Evolutionary conservation across 2,329 filamentous ascomycete genomes (phyloP).

Genomic region (Colletotrichum viniferum): DNA sequence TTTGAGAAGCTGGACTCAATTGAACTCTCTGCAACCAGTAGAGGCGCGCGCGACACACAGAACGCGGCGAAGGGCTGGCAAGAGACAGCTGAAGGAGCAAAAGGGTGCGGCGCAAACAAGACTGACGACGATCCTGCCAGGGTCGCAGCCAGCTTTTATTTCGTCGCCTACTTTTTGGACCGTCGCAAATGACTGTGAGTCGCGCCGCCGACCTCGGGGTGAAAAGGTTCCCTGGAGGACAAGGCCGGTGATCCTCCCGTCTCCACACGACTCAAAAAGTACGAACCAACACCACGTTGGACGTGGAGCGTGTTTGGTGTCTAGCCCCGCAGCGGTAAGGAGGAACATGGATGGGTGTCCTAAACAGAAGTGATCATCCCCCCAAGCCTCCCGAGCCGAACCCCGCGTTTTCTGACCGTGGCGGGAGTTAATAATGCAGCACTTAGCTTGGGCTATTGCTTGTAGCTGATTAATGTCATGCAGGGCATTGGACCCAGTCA

Average conservation of each 20-base stretch:
- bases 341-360: background rate
- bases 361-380: constrained; percentile 1
- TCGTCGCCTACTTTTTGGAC: background rate
- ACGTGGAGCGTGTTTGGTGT: background rate
- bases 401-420: constrained; percentile 10
- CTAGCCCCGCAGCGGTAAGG: background rate
- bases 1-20: background rate
- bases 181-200: background rate
- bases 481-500: background rate
- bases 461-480: background rate
- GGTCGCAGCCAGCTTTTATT: constrained; percentile 17
- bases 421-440: background rate
- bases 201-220: constrained; percentile 1
- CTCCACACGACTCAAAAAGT: background rate
- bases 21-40: background rate
- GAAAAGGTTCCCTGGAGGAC: background rate
- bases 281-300: background rate
- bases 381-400: background rate
- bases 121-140: background rate
- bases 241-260: constrained; percentile 14
- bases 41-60: background rate
- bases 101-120: background rate
- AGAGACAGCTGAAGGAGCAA: background rate
- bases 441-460: background rate
- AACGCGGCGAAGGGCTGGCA: background rate